Evolutionary conservation across 106 monocot genomes (phyloP).

Genomic region (Triglochin maritima): DNA sequence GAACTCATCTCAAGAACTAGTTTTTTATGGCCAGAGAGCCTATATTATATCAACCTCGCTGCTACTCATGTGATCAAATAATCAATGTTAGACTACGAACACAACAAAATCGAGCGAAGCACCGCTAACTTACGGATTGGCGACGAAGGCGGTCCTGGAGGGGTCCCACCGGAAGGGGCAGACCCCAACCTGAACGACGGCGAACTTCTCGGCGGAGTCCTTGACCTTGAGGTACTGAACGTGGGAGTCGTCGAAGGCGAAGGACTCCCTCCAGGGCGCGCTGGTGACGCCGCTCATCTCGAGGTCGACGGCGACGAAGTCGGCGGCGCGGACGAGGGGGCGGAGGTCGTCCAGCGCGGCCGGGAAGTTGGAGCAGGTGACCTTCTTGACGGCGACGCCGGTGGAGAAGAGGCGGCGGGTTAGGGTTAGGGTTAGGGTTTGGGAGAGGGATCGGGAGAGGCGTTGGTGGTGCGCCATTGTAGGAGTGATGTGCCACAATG

Average conservation of each 20-base stretch:
- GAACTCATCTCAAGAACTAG: no score
- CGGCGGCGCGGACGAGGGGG: conserved; percentile 38
- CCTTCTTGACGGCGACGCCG: conserved; percentile 55
- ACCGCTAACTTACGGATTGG: conserved; percentile 52
- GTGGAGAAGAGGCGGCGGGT: conserved; percentile 5
- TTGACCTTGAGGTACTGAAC: conserved; percentile 82
- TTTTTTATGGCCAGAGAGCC: no score
- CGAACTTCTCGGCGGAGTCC: conserved; percentile 83
- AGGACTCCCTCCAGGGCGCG: conserved; percentile 80
- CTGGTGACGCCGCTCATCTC: conserved; percentile 95
- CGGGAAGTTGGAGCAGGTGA: conserved; percentile 60
- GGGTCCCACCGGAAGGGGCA: conserved; percentile 91
- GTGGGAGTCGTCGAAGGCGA: conserved; percentile 72
- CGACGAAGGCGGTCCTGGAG: conserved; percentile 34
- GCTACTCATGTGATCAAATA: no score
- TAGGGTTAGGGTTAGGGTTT: background rate
- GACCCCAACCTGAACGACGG: conserved; percentile 74
- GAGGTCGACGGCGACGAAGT: conserved; percentile 82
- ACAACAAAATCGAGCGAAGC: background rate
- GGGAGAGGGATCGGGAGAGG: background rate
- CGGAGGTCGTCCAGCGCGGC: conserved; percentile 46
- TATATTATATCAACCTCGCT: no score
- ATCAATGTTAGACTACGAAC: background rate
- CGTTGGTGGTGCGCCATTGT: background rate
- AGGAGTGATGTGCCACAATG: no score